Percentiles rank a stretch among this genome's conserved stretches.
Evolutionary conservation across 768 basidiomycete genomes (phyloP).

Genomic region (Pluteus cervinus): DNA sequence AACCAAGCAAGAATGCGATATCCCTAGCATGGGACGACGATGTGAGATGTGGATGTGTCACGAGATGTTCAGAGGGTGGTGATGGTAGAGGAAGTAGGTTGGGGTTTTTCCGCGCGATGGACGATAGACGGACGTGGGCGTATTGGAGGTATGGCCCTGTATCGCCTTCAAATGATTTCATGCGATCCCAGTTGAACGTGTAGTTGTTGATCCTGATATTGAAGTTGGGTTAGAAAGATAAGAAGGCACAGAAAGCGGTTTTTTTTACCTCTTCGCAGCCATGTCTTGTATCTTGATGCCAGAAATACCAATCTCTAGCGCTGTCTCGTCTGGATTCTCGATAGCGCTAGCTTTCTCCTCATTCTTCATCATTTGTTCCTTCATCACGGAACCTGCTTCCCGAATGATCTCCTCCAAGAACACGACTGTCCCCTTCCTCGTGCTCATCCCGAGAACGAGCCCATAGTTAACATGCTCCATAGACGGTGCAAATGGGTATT

Average conservation of each 20-base stretch:
- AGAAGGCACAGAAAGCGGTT: slow-evolving; percentile 15
- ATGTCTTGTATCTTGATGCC: slow-evolving; percentile 98
- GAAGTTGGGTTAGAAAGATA: slow-evolving; percentile 1
- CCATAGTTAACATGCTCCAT: slow-evolving; percentile 91
- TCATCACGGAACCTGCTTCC: slow-evolving; percentile 87
- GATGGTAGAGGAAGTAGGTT: slow-evolving; percentile 75
- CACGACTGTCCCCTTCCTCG: slow-evolving; percentile 87
- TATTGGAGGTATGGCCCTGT: slow-evolving; percentile 96
- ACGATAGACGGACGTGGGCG: slow-evolving; percentile 88
- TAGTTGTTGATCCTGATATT: slow-evolving; percentile 84
- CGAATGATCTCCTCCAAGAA: slow-evolving; percentile 92
- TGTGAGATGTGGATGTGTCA: slow-evolving; percentile 56
- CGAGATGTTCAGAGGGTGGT: slow-evolving; percentile 62
- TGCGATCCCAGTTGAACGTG: slow-evolving; percentile 89
- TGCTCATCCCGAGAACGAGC: slow-evolving; percentile 92
- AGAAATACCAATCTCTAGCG: slow-evolving; percentile 84
- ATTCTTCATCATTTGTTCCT: slow-evolving; percentile 94
- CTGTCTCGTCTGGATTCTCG: slow-evolving; percentile 78
- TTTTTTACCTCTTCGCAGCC: slow-evolving; percentile 93
- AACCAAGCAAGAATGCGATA: slow-evolving; percentile 78
- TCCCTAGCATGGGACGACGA: slow-evolving; percentile 73
- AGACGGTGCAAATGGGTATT: slow-evolving; percentile 76
- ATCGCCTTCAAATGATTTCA: slow-evolving; percentile 95
- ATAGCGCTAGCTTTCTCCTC: slow-evolving; percentile 87
- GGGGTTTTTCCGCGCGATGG: slow-evolving; percentile 89